Base-by-base conservation (phyloP, 179 eudicot species). In the Corrigiola litoralis region DNA sequence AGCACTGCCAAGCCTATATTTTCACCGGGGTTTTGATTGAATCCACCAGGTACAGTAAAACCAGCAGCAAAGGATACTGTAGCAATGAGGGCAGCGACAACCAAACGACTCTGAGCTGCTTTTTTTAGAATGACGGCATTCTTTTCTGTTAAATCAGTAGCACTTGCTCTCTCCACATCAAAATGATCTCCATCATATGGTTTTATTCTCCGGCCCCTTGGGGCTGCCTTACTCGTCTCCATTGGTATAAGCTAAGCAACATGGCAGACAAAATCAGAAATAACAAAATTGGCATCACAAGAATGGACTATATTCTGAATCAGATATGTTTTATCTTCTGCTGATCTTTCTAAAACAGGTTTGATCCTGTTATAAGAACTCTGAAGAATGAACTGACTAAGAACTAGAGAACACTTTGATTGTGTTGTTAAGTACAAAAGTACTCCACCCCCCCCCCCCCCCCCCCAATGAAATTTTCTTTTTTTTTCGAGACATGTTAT, bases 11-110 rank as follows among this genome's bases (percentile, higher is more conserved):
- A 27, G 8, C 72, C 72, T 5, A 41, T 34, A 11, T 18, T 13
- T 0, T 20, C 9, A 32, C 29, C 54, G 5, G 13, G 0, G 27
- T 8, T 27, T 40, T 69, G 72, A 31, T 60, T 13, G 6, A 58
- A 50, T 1, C 72, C 72, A 9, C 72, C 72, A 0, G 72, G 72
- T 12, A 61, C 23, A 1, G 66, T 60, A 16, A 69, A 69, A 0
- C 72, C 72, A 12, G 72, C 72, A 2, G 72, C 23, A 27, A 69
- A 69, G 0, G 72, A 69, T 5, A 69, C 53, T 0, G 72, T 60
- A 38, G 66, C 59, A 4, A 69, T 52, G 29, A 69, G 25, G 17
- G 72, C 53, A 0, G 72, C 60, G 16, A 69, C 66, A 12, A 69
- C 50, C 13, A 60, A n/a, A 4, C 42, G 52, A 6, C 57, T 50